Evolutionary conservation across 495 filamentous ascomycete species (phyloP).

Genomic region (Penicillium silybi): DNA sequence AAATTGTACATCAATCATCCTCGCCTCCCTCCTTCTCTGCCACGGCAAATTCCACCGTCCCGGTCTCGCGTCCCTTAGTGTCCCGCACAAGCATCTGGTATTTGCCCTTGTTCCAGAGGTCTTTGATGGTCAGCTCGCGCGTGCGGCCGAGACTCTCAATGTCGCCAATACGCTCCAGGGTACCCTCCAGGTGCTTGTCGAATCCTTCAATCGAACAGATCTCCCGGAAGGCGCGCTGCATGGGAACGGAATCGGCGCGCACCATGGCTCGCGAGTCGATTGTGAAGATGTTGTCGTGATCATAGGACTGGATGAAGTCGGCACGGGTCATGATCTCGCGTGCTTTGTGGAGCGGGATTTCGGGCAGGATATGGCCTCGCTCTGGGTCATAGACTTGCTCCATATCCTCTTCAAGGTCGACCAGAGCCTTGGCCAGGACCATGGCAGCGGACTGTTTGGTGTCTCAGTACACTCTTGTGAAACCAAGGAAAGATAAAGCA

Average conservation of each 20-base stretch:
- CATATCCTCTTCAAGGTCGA: slow-evolving; percentile 71
- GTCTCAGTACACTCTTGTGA: slow-evolving; percentile 3
- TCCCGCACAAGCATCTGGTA: slow-evolving; percentile 65
- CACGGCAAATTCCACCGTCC: slow-evolving; percentile 43
- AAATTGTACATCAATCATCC: slow-evolving; percentile 6
- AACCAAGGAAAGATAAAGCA: background rate
- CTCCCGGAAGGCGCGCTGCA: slow-evolving; percentile 86
- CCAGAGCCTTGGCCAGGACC: slow-evolving; percentile 86
- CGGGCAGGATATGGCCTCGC: slow-evolving; percentile 72
- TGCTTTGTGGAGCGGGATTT: slow-evolving; percentile 77
- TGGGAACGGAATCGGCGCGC: slow-evolving; percentile 89
- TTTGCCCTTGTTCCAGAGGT: slow-evolving; percentile 69
- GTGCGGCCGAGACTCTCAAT: slow-evolving; percentile 94
- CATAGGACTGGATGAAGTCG: slow-evolving; percentile 90
- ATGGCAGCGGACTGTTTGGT: slow-evolving; percentile 72
- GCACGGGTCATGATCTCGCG: slow-evolving; percentile 91
- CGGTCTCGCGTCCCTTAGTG: slow-evolving; percentile 45
- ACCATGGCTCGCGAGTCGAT: slow-evolving; percentile 87
- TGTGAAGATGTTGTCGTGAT: slow-evolving; percentile 92
- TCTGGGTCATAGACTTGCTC: slow-evolving; percentile 57
- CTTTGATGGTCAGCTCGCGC: slow-evolving; percentile 86
- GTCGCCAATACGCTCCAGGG: slow-evolving; percentile 74
- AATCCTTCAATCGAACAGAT: slow-evolving; percentile 73
- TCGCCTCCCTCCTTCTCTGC: slow-evolving; percentile 32
- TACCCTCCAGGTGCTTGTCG: slow-evolving; percentile 74